Base-by-base conservation (phyloP, 2,329 filamentous ascomycete genomes). In the Botrytis hyacinthi region DNA sequence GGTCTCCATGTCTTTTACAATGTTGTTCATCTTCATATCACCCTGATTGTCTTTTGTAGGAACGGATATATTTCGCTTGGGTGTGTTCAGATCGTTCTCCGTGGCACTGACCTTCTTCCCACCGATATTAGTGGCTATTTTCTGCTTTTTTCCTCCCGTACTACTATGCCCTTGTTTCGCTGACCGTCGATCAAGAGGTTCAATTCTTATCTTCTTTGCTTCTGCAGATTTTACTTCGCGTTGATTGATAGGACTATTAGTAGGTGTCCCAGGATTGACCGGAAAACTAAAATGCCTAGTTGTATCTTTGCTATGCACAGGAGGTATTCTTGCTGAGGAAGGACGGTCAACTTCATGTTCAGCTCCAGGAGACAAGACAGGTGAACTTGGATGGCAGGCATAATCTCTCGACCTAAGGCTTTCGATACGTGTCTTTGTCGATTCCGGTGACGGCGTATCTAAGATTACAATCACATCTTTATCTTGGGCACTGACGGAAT, bases 311-410 rank as follows among this genome's bases (percentile, higher is more conserved):
- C 14, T 37, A 20, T 54, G 22, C 7, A 16, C 9, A 29, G 4
- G 14, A 29, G 35, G 26, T 9, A 29, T 37, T 4, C 3, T 8
- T 67, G 26, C 35, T 12, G 46, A 29, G 4, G 32, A 35, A 37
- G 4, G 2, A 10, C 3, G 29, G 7, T 10, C 9, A 5, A 18
- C 12, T 22, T n/a, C 26, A 26, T 9, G 1, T 4, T 2, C 10
- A 10, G 29, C 18, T 26, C 26, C 7, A 20, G n/a, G 20, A 26
- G 66, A 42, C 9, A 14, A 3, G 22, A 35, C 20, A 22, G 35
- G 9, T 0, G 35, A 68, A 16, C 16, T 40, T 3, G 3, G 26
- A 42, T 29, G 9, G 26, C 8, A 7, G n/a, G 4, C 22, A 18
- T 16, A 14, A 37, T 6, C 8, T 42, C 22, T n/a, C 22, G 35